These are phyloP conservation scores for Dothideomycetes sp. DNA, from an alignment of 2,329 filamentous ascomycete species.

Conservation along the genomic window DNA sequence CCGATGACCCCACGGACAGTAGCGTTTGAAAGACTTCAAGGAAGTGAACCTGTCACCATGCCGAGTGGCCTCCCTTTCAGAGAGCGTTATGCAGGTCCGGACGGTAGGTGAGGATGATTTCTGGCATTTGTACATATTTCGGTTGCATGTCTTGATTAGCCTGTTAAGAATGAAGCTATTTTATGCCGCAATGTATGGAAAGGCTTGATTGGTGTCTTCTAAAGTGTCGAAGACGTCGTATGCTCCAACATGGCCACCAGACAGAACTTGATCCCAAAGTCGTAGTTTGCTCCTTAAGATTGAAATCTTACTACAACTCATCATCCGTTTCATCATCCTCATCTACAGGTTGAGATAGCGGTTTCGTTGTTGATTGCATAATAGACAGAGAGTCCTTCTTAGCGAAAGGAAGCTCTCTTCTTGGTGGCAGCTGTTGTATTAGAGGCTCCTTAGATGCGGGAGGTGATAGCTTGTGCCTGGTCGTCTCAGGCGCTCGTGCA, in stretches of 20 bases:
- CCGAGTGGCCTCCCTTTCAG: constrained; percentile 21
- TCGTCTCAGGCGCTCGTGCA: not conserved
- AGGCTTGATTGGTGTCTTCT: too few species aligned
- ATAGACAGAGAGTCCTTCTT: constrained; percentile 15
- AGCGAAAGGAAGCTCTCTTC: constrained; percentile 39
- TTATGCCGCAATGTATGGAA: too few species aligned
- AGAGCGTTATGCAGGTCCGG: constrained; percentile 19
- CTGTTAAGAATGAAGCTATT: too few species aligned
- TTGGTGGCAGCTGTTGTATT: constrained; percentile 27
- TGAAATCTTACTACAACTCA: constrained; percentile 20
- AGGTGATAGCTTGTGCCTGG: not conserved
- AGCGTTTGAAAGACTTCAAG: constrained; percentile 54
- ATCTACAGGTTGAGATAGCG: constrained; percentile 6
- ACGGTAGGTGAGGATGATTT: constrained; percentile 4
- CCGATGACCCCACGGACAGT: constrained; percentile 56
- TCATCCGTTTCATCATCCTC: constrained; percentile 28
- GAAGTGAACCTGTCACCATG: constrained; percentile 18
- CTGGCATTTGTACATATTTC: constrained; percentile 5
- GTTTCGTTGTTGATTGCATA: not conserved
- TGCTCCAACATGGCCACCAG: too few species aligned
- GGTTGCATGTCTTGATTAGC: too few species aligned
- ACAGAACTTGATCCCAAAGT: too few species aligned
- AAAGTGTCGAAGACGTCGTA: too few species aligned
- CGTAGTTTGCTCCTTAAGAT: too few species aligned
- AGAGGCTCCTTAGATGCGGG: not conserved